Evolutionary conservation across 1,139 yeast genomes (phyloP), one percentile per base, ranked within the genome.

Genomic region (Scheffersomyces segobiensis): DNA sequence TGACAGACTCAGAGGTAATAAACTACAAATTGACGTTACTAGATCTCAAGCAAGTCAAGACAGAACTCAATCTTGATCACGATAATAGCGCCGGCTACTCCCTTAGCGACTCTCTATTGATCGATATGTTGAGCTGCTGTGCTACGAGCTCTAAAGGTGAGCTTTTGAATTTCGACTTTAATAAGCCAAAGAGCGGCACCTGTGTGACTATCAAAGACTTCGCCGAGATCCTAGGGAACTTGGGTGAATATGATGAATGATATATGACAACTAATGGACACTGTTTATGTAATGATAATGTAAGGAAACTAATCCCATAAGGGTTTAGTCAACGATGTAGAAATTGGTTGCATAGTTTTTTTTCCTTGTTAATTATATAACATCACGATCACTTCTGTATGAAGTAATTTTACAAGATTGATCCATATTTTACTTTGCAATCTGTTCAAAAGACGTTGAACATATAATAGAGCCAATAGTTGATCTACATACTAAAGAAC

Each of bases 61-160:
- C 65, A 0, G 58, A 60, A 1, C 65, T 80, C 49, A 69, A 71
- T 26, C 63, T 79, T 46, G 78, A 75, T 49, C 67, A 63, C 50
- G 74, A 71, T 50, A 63, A 64, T 19, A 65, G 54, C 17, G 67
- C 63, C 26, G 65, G 58, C 49, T 57, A 54, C 5, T 61, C 63
- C 3, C 60, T 76, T 19, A 69, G 72, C 48, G 81, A 79, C 58
- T 62, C 74, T 5, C 66, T 79, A n/a, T 66, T 80, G 54, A 80
- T 80, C 10, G 83, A 80, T 59, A 80, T 80, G 84, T 65, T 80
- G 46, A 74, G 83, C 50, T 76, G 82, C 54, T 69, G 80, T 54
- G 55, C 71, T 6, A 67, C 72, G 3, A 75, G 73, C 52, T 62
- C 70, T 0, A 61, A 66, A 6, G 83, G 80, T 0, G 65, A 66